Percentiles rank a stretch among this genome's conserved stretches.
phyloP scores from a whole-genome alignment of 2,329 filamentous ascomycete species.

The Immersiporthe knoxdaviesiana region DNA sequence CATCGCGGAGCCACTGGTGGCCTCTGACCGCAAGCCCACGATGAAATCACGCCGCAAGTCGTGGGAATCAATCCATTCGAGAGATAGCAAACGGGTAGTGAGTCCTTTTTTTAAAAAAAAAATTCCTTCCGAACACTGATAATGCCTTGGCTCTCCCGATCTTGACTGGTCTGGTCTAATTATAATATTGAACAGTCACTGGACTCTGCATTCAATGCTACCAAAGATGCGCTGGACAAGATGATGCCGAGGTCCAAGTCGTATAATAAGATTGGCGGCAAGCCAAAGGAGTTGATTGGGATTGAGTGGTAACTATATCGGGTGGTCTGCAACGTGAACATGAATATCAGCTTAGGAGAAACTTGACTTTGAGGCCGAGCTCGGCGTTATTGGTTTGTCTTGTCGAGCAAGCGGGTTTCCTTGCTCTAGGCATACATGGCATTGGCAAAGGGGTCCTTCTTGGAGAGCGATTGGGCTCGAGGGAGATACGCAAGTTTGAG shows the following conservation, averaged over 20 bases:
- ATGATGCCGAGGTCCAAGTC: conserved; percentile 10
- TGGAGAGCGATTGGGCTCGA: background rate
- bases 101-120: no score
- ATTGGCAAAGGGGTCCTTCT: background rate
- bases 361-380: no score
- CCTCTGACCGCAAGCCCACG: conserved; percentile 6
- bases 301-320: background rate
- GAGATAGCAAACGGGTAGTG: conserved; percentile 10
- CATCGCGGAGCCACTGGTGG: conserved; percentile 7
- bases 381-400: background rate
- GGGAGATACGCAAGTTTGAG: background rate
- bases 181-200: background rate
- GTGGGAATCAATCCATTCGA: conserved; percentile 7
- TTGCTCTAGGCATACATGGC: background rate
- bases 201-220: conserved; percentile 1
- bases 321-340: background rate
- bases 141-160: no score
- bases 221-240: conserved; percentile 11
- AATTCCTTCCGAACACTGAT: background rate
- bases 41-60: conserved; percentile 7
- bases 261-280: conserved; percentile 2
- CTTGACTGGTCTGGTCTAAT: background rate
- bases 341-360: background rate
- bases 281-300: background rate
- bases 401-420: background rate